Evolutionary conservation across 805 yeast species (phyloP).

Genomic region (Yarrowia bubula): DNA sequence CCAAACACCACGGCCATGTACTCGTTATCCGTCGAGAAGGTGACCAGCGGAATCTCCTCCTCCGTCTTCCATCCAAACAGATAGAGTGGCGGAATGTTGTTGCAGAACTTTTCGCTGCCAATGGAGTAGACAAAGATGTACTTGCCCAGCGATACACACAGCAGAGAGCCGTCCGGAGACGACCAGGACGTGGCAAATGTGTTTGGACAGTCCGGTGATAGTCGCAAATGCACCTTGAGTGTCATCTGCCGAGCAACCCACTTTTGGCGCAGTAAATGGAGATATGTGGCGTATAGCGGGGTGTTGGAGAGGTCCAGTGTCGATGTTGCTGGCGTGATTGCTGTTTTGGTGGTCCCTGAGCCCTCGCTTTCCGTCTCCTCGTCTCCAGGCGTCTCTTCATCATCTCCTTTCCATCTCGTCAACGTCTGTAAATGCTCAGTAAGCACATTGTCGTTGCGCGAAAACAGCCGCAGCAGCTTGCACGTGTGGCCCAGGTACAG

Average conservation of each 20-base stretch:
- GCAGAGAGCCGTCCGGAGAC: conserved; percentile 12
- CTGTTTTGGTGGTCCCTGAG: no score
- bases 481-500: conserved; percentile 21
- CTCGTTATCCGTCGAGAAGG: conserved; percentile 27
- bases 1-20: conserved; percentile 29
- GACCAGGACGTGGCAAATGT: conserved; percentile 1
- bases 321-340: background rate
- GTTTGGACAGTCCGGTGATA: background rate
- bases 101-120: conserved; percentile 12
- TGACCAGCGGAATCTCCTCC: conserved; percentile 12
- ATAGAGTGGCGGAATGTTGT: conserved; percentile 18
- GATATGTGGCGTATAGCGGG: background rate
- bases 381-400: conserved; percentile 1
- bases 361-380: no score
- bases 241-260: conserved; percentile 22
- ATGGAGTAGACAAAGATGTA: conserved; percentile 19
- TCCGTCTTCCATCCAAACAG: conserved; percentile 20
- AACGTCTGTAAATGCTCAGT: conserved; percentile 10
- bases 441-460: background rate
- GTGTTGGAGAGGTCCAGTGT: background rate
- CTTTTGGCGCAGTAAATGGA: conserved; percentile 18
- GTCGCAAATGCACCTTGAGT: background rate
- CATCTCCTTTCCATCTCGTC: conserved; percentile 17
- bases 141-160: conserved; percentile 6
- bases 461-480: conserved; percentile 8